Percentiles rank a stretch among this genome's conserved stretches.
These are phyloP conservation scores for Suhomyces wounanorum DNA, from an alignment of 1,139 yeast genomes.

Conservation along the genomic window DNA sequence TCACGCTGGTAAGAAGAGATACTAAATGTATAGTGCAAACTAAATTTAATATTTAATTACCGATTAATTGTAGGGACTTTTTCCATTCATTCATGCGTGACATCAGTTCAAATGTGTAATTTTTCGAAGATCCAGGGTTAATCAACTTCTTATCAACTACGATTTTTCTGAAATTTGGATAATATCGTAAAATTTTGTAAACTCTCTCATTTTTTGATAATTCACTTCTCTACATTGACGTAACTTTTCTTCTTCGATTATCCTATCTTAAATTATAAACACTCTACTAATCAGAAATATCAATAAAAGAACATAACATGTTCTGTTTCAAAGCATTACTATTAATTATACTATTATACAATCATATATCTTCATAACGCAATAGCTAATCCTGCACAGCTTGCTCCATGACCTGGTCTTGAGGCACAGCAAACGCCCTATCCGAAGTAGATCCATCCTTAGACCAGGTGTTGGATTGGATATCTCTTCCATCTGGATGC, in stretches of 20 bases:
- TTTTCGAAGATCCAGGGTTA: no score
- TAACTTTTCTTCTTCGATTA: no score
- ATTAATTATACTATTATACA: conserved; percentile 1
- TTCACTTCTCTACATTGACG: no score
- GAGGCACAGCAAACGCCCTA: conserved; percentile 77
- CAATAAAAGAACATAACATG: background rate
- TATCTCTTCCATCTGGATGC: conserved; percentile 75
- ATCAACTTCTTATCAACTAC: no score
- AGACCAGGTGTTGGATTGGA: conserved; percentile 48
- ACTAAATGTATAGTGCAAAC: conserved; percentile 31
- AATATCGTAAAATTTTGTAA: no score
- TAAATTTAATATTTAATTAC: background rate
- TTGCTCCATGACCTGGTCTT: conserved; percentile 72
- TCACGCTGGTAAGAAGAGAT: conserved; percentile 69
- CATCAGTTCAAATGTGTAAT: no score
- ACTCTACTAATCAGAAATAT: background rate
- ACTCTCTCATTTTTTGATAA: no score
- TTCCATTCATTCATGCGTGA: no score
- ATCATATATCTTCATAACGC: background rate
- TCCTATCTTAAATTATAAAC: no score
- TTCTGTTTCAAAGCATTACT: background rate
- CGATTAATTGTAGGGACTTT: background rate
- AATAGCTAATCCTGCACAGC: conserved; percentile 45
- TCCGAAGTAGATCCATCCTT: conserved; percentile 39
- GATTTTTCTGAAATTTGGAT: no score